phyloP scores from a whole-genome alignment of 1,139 yeast genomes.

The Blastobotrys serpentis region DNA sequence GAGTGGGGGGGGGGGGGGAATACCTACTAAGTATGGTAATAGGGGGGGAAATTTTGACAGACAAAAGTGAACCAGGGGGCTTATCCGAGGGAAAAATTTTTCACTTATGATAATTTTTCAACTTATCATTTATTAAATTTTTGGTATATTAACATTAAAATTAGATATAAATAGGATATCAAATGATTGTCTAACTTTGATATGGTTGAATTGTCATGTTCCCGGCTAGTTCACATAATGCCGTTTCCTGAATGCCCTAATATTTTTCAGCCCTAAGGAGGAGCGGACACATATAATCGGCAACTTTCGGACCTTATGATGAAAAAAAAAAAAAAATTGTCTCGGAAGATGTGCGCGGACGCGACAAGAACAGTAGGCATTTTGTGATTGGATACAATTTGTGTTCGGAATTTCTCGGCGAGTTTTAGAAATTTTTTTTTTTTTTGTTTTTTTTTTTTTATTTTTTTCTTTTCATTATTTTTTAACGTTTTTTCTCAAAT shows the following conservation, averaged over 20 bases:
- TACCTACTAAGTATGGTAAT: not conserved
- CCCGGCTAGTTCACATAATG: too few species aligned
- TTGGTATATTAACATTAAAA: not conserved
- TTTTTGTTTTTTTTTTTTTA: not conserved
- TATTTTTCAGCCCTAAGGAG: too few species aligned
- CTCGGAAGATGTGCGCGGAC: too few species aligned
- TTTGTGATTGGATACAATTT: too few species aligned
- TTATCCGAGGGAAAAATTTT: not conserved
- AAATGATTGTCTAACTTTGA: not conserved
- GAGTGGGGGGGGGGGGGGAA: constrained; percentile 5
- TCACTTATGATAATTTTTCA: not conserved
- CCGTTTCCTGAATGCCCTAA: too few species aligned
- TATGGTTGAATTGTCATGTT: too few species aligned
- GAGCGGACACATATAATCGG: too few species aligned
- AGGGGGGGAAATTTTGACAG: not conserved
- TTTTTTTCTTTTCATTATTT: not conserved
- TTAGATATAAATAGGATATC: not conserved
- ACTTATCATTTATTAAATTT: too few species aligned
- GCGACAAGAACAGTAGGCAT: too few species aligned
- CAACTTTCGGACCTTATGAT: not conserved
- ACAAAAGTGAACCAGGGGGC: constrained; percentile 4
- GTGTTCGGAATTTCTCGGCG: not conserved
- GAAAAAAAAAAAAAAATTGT: too few species aligned
- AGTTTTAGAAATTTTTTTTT: not conserved
- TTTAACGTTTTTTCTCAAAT: constrained; percentile 8